A percentile compares a stretch with the other conserved stretches of the same genome.
phyloP scores from a whole-genome alignment of 164 flowering plant species.

The Dillenia turbinata region DNA sequence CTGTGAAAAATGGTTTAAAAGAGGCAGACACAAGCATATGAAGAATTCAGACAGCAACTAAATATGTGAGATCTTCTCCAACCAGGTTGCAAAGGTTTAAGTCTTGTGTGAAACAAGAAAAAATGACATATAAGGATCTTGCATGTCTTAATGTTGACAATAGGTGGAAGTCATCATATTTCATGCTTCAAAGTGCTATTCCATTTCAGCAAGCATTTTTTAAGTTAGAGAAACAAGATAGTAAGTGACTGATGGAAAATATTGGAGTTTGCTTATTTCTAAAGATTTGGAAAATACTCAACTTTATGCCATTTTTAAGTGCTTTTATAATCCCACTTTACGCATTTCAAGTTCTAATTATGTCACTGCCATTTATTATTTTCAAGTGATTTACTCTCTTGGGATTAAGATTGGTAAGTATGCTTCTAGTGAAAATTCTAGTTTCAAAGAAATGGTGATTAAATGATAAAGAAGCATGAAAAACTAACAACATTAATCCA shows the following conservation, averaged over 20 bases:
- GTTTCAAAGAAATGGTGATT: neutral
- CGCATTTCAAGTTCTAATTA: neutral
- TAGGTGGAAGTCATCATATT: constrained; percentile 12
- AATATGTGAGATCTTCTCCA: constrained; percentile 9
- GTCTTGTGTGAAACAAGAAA: neutral
- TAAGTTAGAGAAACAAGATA: neutral
- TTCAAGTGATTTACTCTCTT: no score
- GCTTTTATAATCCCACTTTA: constrained; percentile 4
- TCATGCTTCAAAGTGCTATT: neutral
- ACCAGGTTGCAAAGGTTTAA: constrained; percentile 2
- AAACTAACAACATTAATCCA: constrained; percentile 14
- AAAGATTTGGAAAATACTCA: neutral
- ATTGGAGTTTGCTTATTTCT: neutral
- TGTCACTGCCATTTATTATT: neutral
- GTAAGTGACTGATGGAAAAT: neutral
- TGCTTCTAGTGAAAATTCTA: neutral
- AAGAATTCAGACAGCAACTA: neutral
- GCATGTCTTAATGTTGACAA: constrained; percentile 13
- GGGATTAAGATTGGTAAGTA: neutral
- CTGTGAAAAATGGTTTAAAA: constrained; percentile 11
- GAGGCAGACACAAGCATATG: neutral
- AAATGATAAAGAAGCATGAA: neutral
- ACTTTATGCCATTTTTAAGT: neutral
- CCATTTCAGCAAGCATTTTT: constrained; percentile 6
- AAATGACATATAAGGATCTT: neutral